A percentile compares a stretch with the other conserved stretches of the same genome.
These are phyloP conservation scores for Dactylonectria macrodidyma DNA, from an alignment of 2,329 filamentous ascomycete genomes.

Conservation along the genomic window DNA sequence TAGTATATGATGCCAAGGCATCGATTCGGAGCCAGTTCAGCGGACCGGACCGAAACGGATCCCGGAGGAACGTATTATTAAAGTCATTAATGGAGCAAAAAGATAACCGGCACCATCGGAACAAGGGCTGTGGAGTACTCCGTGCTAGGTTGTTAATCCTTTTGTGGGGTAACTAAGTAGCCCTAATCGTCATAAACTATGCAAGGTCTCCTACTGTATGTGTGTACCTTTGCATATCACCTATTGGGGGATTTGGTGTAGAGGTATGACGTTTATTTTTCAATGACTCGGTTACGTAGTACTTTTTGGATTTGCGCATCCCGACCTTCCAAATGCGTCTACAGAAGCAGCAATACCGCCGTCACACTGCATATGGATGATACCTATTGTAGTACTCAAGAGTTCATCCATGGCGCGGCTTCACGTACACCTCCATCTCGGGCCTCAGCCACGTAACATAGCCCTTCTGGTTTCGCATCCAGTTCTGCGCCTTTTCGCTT, in stretches of 20 bases:
- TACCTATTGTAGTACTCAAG: neutral
- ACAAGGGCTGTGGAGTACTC: neutral
- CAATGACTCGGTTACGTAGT: no score
- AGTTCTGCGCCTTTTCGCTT: constrained; percentile 22
- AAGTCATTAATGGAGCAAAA: no score
- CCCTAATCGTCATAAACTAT: no score
- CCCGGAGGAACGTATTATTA: no score
- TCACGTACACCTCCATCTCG: constrained; percentile 30
- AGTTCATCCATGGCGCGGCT: constrained; percentile 20
- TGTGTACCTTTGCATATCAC: no score
- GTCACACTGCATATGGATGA: neutral
- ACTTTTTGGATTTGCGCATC: neutral
- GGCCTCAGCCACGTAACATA: constrained; percentile 33
- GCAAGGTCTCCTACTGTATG: no score
- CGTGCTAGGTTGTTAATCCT: neutral
- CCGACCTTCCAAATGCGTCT: constrained; percentile 19
- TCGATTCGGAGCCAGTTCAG: neutral
- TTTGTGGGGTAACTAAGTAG: neutral
- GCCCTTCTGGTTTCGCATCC: constrained; percentile 33
- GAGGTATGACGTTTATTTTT: no score
- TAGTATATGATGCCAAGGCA: neutral
- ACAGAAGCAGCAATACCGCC: neutral
- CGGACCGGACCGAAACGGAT: neutral
- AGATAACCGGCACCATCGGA: neutral
- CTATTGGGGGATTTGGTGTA: no score